Evolutionary conservation across 2,329 filamentous ascomycete genomes (phyloP).

Genomic region (Calycina marina): DNA sequence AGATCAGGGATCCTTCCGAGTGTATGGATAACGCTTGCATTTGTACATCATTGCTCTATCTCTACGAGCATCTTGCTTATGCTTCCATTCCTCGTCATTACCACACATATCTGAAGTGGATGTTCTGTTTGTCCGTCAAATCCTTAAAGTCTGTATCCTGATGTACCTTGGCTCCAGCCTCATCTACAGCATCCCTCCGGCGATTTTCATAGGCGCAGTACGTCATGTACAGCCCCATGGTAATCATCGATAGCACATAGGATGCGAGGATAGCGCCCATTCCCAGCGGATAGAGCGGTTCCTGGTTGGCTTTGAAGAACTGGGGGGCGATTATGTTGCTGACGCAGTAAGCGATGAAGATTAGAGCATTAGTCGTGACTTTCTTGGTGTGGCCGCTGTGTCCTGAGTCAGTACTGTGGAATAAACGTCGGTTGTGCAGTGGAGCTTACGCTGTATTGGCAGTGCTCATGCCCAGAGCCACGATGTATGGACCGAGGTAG

Average conservation of each 20-base stretch:
- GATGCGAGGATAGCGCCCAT: neutral
- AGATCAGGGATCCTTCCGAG: no score
- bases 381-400: conserved; percentile 58
- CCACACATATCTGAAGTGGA: conserved; percentile 1
- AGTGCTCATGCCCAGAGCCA: conserved; percentile 29
- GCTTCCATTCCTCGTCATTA: no score
- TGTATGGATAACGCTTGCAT: no score
- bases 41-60: no score
- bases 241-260: neutral
- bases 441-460: conserved; percentile 45
- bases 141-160: neutral
- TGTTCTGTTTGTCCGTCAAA: neutral
- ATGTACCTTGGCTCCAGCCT: neutral
- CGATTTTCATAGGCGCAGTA: neutral
- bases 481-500: conserved; percentile 20
- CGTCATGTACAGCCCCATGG: neutral
- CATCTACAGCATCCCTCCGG: neutral
- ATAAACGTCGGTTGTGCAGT: neutral
- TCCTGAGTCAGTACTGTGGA: neutral
- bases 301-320: neutral
- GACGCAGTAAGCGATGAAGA: conserved; percentile 62
- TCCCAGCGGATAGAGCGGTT: neutral
- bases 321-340: conserved; percentile 40
- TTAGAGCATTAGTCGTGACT: conserved; percentile 53
- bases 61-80: no score